Percentiles rank a stretch among this genome's conserved stretches.
phyloP scores from a whole-genome alignment of 169 alveolate genomes.

The Plasmodium falciparum region DNA sequence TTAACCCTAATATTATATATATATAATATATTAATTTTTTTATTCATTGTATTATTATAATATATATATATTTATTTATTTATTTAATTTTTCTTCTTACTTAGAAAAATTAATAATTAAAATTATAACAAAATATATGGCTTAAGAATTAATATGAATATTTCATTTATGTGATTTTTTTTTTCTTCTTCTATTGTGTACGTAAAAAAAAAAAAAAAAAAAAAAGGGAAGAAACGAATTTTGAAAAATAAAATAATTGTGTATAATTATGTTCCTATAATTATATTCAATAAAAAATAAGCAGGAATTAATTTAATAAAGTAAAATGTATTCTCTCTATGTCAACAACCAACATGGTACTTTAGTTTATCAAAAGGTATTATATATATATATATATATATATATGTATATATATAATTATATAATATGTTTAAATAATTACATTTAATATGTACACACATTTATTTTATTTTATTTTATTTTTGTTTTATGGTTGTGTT shows the following conservation, averaged over 20 bases:
- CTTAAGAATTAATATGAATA: no score
- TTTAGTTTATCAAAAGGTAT: slow-evolving; percentile 92
- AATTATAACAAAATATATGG: no score
- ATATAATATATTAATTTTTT: no score
- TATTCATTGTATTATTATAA: no score
- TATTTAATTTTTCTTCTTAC: not conserved
- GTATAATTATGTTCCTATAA: slow-evolving; percentile 13
- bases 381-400: no score
- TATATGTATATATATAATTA: not conserved
- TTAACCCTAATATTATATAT: no score
- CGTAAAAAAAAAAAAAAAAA: slow-evolving; percentile 1
- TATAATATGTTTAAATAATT: not conserved
- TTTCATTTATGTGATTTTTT: no score
- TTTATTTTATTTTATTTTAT: not conserved
- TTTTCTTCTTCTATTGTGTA: not conserved
- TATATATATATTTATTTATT: no score
- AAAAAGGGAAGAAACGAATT: not conserved
- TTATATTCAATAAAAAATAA: slow-evolving; percentile 10
- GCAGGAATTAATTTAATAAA: slow-evolving; percentile 1
- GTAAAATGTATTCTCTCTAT: slow-evolving; percentile 88
- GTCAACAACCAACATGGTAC: slow-evolving; percentile 95
- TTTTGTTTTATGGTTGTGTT: not conserved
- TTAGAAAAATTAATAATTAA: not conserved
- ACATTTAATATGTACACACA: no score
- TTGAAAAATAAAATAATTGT: not conserved